These are phyloP conservation scores for Chaetomiaceae sp. DNA, from an alignment of 2,329 filamentous ascomycete species.

Conservation along the genomic window DNA sequence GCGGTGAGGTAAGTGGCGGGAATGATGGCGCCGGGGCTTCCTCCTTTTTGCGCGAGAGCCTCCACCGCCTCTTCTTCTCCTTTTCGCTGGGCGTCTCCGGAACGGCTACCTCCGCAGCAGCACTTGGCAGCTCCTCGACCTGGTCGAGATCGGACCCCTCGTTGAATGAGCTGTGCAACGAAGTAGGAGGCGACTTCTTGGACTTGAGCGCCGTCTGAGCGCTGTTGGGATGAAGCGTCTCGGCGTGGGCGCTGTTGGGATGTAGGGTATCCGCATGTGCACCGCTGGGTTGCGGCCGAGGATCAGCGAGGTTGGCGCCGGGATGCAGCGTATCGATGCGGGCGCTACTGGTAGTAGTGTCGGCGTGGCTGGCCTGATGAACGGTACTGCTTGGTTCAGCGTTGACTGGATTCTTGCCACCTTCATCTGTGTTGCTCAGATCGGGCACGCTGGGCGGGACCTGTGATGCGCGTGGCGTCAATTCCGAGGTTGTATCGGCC, in stretches of 20 bases:
- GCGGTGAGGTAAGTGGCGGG: slow-evolving; percentile 40
- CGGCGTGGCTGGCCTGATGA: not conserved
- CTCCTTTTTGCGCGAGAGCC: slow-evolving; percentile 64
- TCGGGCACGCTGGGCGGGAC: slow-evolving; percentile 32
- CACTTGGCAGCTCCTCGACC: slow-evolving; percentile 50
- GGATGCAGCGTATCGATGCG: slow-evolving; percentile 34
- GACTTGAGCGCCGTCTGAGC: slow-evolving; percentile 53
- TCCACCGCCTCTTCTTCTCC: slow-evolving; percentile 66
- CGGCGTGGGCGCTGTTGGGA: slow-evolving; percentile 24
- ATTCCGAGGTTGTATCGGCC: slow-evolving; percentile 38
- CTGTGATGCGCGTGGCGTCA: slow-evolving; percentile 45
- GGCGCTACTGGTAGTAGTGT: not conserved
- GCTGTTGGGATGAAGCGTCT: slow-evolving; percentile 39
- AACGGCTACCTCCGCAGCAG: slow-evolving; percentile 8
- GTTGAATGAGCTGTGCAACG: slow-evolving; percentile 71
- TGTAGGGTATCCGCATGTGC: slow-evolving; percentile 34
- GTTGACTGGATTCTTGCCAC: not conserved
- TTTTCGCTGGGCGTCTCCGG: slow-evolving; percentile 38
- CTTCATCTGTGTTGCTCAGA: not conserved
- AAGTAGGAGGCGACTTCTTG: slow-evolving; percentile 69
- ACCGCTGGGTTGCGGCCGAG: slow-evolving; percentile 37
- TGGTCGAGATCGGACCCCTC: slow-evolving; percentile 79
- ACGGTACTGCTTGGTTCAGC: not conserved
- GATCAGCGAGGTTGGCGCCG: slow-evolving; percentile 31
- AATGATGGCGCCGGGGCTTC: slow-evolving; percentile 44